Conservation (phyloP, 192 early-diverging fungal genomes). For the Backusella luteola region DNA sequence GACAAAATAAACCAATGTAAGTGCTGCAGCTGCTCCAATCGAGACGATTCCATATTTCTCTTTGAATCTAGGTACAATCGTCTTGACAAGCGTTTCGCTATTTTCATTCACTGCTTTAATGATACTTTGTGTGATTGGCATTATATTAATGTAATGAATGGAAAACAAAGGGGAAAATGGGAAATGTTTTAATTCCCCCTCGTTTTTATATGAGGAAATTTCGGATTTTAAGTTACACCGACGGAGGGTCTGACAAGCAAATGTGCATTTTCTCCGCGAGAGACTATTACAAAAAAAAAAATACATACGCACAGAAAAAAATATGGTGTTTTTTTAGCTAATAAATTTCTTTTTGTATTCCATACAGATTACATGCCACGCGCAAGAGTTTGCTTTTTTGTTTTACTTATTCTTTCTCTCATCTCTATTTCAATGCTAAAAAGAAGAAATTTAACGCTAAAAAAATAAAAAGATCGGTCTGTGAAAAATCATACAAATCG, state of each 20-base stretch:
- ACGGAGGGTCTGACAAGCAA: neutral
- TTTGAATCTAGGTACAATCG: neutral
- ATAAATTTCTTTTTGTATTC: too few species aligned
- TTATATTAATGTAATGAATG: neutral
- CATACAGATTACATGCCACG: too few species aligned
- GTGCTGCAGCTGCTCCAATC: neutral
- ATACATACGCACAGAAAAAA: too few species aligned
- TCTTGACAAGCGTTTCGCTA: neutral
- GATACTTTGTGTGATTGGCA: neutral
- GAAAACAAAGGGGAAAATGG: neutral
- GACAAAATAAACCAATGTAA: neutral
- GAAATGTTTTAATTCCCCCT: neutral
- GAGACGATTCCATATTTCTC: neutral
- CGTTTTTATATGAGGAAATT: neutral
- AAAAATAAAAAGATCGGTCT: neutral
- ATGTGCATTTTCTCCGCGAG: neutral
- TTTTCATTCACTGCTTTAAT: neutral
- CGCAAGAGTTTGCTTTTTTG: too few species aligned
- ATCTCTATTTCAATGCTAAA: too few species aligned
- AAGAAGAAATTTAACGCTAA: too few species aligned
- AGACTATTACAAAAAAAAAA: too few species aligned
- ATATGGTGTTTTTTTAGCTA: too few species aligned
- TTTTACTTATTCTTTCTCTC: too few species aligned
- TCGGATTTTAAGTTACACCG: neutral
- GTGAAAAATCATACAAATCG: neutral